phyloP scores from a whole-genome alignment of 2,329 filamentous ascomycete genomes.

The Cladosporium sp. region DNA sequence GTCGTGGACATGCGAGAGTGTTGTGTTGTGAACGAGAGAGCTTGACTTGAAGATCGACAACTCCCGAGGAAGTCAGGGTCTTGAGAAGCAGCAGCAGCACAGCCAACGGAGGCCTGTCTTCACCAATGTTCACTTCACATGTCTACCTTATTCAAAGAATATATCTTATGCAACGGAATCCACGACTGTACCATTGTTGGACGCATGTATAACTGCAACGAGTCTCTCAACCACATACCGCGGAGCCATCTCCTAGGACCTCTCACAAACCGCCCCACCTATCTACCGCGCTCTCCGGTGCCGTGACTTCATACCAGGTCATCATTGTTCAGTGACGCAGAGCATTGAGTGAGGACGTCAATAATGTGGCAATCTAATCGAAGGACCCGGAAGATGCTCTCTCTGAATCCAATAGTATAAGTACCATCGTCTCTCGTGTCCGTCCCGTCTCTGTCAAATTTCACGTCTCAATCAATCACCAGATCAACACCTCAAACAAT shows the following conservation, averaged over 20 bases:
- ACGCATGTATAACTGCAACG: background rate
- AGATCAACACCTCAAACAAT: background rate
- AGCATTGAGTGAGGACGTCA: background rate
- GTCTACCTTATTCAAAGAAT: background rate
- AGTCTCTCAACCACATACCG: background rate
- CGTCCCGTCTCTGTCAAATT: background rate
- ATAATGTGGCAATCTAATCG: background rate
- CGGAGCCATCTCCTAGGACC: background rate
- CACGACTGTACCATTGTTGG: background rate
- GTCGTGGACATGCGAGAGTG: background rate
- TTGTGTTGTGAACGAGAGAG: background rate
- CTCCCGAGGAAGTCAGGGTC: background rate
- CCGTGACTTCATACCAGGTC: constrained; percentile 11
- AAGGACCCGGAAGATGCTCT: background rate
- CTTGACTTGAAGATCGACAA: background rate
- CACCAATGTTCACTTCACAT: background rate
- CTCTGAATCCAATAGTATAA: background rate
- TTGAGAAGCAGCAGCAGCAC: background rate
- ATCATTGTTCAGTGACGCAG: constrained; percentile 6
- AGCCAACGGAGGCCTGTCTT: background rate
- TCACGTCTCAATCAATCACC: background rate
- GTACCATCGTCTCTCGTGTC: background rate
- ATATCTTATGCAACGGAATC: background rate
- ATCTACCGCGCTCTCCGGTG: background rate
- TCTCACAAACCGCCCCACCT: background rate